A percentile compares a stretch with the other conserved stretches of the same genome.
These are phyloP conservation scores for Curvularia verruculosa DNA, from an alignment of 2,329 filamentous ascomycete genomes.

Conservation along the genomic window DNA sequence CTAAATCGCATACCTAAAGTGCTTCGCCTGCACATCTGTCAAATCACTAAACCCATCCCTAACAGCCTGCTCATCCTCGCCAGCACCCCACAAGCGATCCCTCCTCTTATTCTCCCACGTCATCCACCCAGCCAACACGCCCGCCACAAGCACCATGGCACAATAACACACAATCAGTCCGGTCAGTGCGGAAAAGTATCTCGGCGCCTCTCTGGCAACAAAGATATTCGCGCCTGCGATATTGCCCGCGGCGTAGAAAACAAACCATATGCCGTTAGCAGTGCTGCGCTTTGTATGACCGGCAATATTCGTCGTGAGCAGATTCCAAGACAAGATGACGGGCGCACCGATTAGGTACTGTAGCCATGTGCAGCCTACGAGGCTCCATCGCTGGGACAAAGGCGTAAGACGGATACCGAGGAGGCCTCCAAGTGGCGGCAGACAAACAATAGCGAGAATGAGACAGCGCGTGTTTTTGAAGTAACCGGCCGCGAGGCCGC, in stretches of 20 bases:
- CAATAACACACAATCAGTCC: constrained; percentile 54
- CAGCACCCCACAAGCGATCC: constrained; percentile 35
- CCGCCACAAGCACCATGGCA: constrained; percentile 48
- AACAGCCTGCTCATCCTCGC: constrained; percentile 40
- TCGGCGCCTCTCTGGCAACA: constrained; percentile 52
- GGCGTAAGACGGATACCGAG: constrained; percentile 58
- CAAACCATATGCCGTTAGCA: constrained; percentile 58
- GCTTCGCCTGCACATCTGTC: constrained; percentile 43
- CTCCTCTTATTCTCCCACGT: constrained; percentile 41
- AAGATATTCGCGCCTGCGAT: constrained; percentile 58
- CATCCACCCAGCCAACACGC: constrained; percentile 40
- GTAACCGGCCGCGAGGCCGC: constrained; percentile 43
- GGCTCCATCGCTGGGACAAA: constrained; percentile 54
- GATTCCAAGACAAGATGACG: constrained; percentile 60
- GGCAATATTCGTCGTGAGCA: constrained; percentile 52
- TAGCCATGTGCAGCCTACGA: constrained; percentile 62
- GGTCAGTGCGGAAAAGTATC: constrained; percentile 54
- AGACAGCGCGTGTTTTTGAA: constrained; percentile 39
- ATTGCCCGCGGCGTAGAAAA: constrained; percentile 57
- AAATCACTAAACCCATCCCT: constrained; percentile 45
- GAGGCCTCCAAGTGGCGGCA: constrained; percentile 57
- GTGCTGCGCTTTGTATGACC: constrained; percentile 61
- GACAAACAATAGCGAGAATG: constrained; percentile 48
- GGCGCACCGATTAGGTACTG: constrained; percentile 59
- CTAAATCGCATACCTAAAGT: constrained; percentile 46